Evolutionary conservation across 2,329 filamentous ascomycete species (phyloP).

Genomic region (Fusarium papillatum): DNA sequence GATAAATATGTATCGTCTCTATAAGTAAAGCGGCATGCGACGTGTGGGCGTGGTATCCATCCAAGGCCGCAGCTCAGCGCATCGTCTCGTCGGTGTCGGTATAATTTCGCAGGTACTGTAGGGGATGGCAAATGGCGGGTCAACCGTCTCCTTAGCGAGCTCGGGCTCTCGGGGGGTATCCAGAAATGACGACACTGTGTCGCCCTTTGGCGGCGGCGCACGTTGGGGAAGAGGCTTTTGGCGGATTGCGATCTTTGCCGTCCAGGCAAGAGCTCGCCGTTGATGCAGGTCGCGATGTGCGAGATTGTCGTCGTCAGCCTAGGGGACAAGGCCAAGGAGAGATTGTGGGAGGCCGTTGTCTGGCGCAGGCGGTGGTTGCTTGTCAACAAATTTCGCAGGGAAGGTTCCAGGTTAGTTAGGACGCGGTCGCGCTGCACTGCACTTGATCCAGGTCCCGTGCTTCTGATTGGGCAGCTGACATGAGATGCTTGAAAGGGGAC

Average conservation of each 20-base stretch:
- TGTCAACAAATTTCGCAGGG: constrained; percentile 47
- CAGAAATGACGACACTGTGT: constrained; percentile 45
- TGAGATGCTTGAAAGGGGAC: constrained; percentile 41
- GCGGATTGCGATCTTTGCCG: constrained; percentile 14
- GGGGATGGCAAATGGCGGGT: constrained; percentile 27
- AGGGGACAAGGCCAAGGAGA: constrained; percentile 11
- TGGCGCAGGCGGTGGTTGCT: constrained; percentile 40
- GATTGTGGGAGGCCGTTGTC: constrained; percentile 26
- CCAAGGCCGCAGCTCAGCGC: constrained; percentile 38
- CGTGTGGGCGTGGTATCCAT: constrained; percentile 35
- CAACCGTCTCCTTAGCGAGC: constrained; percentile 32
- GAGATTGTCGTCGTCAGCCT: constrained; percentile 26
- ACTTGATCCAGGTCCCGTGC: constrained; percentile 39
- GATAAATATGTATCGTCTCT: constrained; percentile 26
- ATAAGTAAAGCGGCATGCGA: constrained; percentile 28
- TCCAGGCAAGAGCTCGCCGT: constrained; percentile 12
- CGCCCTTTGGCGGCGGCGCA: constrained; percentile 25
- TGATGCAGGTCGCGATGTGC: constrained; percentile 6
- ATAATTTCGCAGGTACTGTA: constrained; percentile 14
- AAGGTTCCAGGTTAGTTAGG: constrained; percentile 24
- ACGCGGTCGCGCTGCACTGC: constrained; percentile 37
- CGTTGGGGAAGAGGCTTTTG: constrained; percentile 5
- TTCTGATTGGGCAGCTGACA: constrained; percentile 45
- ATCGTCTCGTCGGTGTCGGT: constrained; percentile 35
- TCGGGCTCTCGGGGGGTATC: constrained; percentile 31